phyloP scores from a whole-genome alignment of 768 basidiomycete species.

The Pisolithus sp. region DNA sequence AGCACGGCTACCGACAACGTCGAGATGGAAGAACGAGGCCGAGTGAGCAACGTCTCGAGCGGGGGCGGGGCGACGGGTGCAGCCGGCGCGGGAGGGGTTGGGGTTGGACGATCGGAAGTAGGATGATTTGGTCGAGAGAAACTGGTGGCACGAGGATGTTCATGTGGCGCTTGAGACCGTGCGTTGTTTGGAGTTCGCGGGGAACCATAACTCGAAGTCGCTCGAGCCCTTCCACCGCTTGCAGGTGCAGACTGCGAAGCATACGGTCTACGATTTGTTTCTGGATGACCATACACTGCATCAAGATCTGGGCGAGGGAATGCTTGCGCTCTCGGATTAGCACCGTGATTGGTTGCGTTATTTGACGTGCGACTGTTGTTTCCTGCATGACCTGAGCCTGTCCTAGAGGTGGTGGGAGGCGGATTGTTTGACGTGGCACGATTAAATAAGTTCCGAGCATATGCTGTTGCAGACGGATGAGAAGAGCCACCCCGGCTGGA shows the following conservation, averaged over 20 bases:
- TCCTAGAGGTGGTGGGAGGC: neutral
- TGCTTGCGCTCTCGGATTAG: slow-evolving; percentile 20
- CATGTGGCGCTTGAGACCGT: slow-evolving; percentile 4
- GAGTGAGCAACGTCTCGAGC: slow-evolving; percentile 61
- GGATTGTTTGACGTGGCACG: slow-evolving; percentile 8
- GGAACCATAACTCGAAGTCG: slow-evolving; percentile 12
- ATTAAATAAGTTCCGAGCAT: slow-evolving; percentile 7
- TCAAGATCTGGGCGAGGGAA: slow-evolving; percentile 64
- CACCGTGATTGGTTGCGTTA: neutral
- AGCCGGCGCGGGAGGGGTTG: slow-evolving; percentile 25
- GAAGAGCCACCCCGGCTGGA: slow-evolving; percentile 6
- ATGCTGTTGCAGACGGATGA: slow-evolving; percentile 9
- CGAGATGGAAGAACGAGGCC: slow-evolving; percentile 50
- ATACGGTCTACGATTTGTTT: slow-evolving; percentile 4
- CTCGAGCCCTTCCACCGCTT: slow-evolving; percentile 12
- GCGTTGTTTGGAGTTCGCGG: slow-evolving; percentile 1
- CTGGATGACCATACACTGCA: slow-evolving; percentile 29
- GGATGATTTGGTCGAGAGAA: slow-evolving; percentile 8
- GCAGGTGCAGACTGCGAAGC: slow-evolving; percentile 13
- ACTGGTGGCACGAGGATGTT: slow-evolving; percentile 14
- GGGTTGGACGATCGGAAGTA: slow-evolving; percentile 11
- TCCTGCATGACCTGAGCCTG: neutral
- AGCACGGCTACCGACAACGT: slow-evolving; percentile 63
- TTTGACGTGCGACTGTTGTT: neutral
- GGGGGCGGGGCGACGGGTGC: slow-evolving; percentile 38